Evolutionary conservation across 2,329 filamentous ascomycete species (phyloP).

Genomic region (Gaeumannomyces sp.): DNA sequence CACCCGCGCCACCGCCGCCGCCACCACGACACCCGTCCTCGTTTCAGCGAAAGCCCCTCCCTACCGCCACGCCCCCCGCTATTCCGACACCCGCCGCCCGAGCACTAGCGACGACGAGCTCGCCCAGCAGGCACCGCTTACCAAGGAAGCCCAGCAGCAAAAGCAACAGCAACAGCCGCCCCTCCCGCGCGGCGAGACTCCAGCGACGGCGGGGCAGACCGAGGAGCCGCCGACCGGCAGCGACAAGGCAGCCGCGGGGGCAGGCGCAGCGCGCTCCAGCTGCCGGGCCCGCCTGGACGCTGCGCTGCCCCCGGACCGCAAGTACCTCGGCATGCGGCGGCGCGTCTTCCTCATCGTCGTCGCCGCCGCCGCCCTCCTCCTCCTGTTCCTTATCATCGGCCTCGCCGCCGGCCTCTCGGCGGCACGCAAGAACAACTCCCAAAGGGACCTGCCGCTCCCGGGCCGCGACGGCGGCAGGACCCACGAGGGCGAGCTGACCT

Average conservation of each 20-base stretch:
- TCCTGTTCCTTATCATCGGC: conserved; percentile 7
- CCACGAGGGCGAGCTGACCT: conserved; percentile 9
- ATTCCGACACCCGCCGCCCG: too few species aligned
- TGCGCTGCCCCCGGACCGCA: conserved; percentile 6
- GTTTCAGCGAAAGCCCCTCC: neutral
- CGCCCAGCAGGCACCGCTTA: too few species aligned
- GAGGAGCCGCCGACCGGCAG: neutral
- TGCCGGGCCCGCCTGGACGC: conserved; percentile 4
- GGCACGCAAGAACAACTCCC: too few species aligned
- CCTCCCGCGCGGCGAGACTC: too few species aligned
- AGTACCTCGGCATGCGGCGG: conserved; percentile 7
- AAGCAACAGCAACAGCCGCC: too few species aligned
- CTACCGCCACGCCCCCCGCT: neutral
- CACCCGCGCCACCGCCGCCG: too few species aligned
- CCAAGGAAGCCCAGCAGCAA: neutral
- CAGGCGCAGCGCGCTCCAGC: neutral
- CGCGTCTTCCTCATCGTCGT: conserved; percentile 7
- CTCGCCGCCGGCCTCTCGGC: conserved; percentile 10
- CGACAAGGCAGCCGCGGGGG: neutral
- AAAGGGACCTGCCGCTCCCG: conserved; percentile 6
- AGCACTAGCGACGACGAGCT: neutral
- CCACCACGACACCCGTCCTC: neutral
- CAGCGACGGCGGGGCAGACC: too few species aligned
- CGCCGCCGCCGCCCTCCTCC: neutral
- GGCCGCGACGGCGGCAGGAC: conserved; percentile 7